These are phyloP conservation scores for Fusarium nygamai DNA, from an alignment of 2,329 filamentous ascomycete genomes.

Conservation along the genomic window DNA sequence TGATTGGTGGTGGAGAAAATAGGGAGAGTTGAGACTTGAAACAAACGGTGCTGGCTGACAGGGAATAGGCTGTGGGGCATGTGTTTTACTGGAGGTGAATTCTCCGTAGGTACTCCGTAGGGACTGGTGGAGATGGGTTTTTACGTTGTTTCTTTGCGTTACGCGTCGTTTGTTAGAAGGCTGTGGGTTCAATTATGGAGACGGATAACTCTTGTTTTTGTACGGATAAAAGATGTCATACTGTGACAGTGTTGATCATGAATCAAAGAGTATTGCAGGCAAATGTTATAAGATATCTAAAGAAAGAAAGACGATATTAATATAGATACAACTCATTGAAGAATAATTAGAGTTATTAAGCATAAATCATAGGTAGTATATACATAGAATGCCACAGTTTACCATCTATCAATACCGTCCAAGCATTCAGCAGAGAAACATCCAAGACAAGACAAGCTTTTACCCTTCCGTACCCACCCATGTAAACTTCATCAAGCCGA, in stretches of 20 bases:
- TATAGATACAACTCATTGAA: too few relatives aligned
- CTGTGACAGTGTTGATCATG: neutral
- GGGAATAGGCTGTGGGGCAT: conserved; percentile 12
- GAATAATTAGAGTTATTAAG: neutral
- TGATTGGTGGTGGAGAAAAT: conserved; percentile 23
- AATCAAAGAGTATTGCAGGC: neutral
- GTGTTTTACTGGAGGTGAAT: conserved; percentile 11
- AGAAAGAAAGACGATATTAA: neutral
- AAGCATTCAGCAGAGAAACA: conserved; percentile 18
- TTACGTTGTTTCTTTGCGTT: conserved; percentile 1
- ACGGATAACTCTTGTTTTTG: neutral
- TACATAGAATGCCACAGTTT: neutral
- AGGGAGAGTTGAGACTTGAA: conserved; percentile 14
- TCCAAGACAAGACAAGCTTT: conserved; percentile 24
- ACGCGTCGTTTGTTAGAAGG: conserved; percentile 24
- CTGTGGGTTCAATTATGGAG: conserved; percentile 17
- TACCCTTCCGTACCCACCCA: neutral
- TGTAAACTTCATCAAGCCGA: conserved; percentile 17
- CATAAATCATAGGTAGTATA: neutral
- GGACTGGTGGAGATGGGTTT: neutral
- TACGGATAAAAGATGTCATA: neutral
- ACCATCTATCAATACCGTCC: neutral
- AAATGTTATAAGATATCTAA: too few relatives aligned
- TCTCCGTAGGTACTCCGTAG: neutral
- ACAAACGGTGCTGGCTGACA: conserved; percentile 10